Evolutionary conservation across 2,329 filamentous ascomycete species (phyloP).

Genomic region (Aspergillus uvarum): DNA sequence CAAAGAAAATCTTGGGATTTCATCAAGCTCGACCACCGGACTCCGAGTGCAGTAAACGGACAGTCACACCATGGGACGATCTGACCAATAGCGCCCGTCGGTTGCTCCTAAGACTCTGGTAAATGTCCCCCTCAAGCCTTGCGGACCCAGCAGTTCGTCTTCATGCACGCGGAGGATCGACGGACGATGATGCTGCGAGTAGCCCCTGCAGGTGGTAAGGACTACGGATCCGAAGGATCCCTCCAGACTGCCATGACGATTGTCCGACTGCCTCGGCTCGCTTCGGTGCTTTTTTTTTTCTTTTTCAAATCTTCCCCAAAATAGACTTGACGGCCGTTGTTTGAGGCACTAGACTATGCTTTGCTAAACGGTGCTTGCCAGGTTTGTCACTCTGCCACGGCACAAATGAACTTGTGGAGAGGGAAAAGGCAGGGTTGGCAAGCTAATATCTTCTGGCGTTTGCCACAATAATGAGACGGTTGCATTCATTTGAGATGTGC

Average conservation of each 20-base stretch:
- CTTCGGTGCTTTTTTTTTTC: neutral
- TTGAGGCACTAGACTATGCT: slow-evolving; percentile 2
- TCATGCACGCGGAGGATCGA: slow-evolving; percentile 16
- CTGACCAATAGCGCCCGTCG: neutral
- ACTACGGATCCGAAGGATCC: neutral
- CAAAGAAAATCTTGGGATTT: neutral
- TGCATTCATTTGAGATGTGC: neutral
- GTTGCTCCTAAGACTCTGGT: too few relatives aligned
- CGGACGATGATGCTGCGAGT: slow-evolving; percentile 9
- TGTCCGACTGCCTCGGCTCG: neutral
- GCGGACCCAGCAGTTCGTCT: slow-evolving; percentile 8
- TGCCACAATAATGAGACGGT: neutral
- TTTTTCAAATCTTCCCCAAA: slow-evolving; percentile 9
- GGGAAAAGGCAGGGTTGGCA: neutral
- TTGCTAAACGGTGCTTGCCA: neutral
- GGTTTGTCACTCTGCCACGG: neutral
- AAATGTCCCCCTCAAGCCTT: neutral
- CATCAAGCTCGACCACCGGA: neutral
- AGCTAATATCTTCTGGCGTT: neutral
- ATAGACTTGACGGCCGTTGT: slow-evolving; percentile 13
- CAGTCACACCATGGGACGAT: neutral
- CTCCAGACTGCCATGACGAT: neutral
- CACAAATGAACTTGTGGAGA: neutral
- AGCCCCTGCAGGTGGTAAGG: neutral
- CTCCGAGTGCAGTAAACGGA: slow-evolving; percentile 4